Conservation (phyloP, 495 filamentous ascomycete species). For the Penicillium coffeae region DNA sequence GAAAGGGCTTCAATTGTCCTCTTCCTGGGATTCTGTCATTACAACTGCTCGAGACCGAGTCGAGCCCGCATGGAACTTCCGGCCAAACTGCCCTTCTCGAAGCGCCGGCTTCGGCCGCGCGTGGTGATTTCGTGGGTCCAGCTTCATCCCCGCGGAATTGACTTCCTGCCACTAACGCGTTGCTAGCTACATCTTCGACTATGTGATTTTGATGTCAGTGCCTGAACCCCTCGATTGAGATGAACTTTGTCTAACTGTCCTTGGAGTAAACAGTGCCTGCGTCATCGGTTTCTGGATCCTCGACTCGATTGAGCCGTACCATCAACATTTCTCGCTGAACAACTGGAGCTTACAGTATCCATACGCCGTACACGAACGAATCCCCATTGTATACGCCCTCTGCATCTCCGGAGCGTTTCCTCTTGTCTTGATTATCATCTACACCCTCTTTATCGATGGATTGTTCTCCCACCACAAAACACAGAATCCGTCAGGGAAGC, state of each 20-base stretch:
- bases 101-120: constrained; percentile 46
- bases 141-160: constrained; percentile 3
- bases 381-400: constrained; percentile 56
- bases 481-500: constrained; percentile 33
- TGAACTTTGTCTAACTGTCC: constrained; percentile 18
- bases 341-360: constrained; percentile 68
- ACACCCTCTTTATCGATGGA: constrained; percentile 71
- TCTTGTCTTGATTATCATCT: constrained; percentile 61
- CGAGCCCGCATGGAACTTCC: constrained; percentile 34
- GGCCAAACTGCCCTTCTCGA: constrained; percentile 50
- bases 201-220: constrained; percentile 60
- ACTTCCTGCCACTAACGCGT: background rate
- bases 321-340: constrained; percentile 56
- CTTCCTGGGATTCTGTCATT: background rate
- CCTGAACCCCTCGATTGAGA: constrained; percentile 1
- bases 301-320: constrained; percentile 52
- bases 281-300: constrained; percentile 52
- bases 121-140: constrained; percentile 52
- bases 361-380: constrained; percentile 68
- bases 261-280: constrained; percentile 30
- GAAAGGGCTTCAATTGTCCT: background rate
- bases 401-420: constrained; percentile 57
- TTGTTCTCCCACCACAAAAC: constrained; percentile 61
- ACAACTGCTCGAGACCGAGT: background rate
- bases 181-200: constrained; percentile 63